phyloP scores from a whole-genome alignment of 106 monocot species.

The Chionographis japonica region DNA sequence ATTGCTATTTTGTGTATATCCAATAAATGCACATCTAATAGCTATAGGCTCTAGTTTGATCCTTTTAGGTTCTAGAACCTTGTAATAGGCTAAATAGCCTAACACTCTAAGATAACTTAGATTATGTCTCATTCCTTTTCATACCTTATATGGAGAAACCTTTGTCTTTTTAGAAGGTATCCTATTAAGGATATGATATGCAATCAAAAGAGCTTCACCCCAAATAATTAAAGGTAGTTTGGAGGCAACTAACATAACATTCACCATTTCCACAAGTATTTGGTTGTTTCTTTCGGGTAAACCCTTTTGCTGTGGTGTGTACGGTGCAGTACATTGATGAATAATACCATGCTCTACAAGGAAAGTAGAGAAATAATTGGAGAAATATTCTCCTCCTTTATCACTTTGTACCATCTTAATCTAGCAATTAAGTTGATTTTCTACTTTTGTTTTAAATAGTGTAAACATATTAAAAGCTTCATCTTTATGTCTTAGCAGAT shows the following conservation, averaged over 20 bases:
- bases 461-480: neutral
- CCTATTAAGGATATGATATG: neutral
- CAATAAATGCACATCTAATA: neutral
- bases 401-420: neutral
- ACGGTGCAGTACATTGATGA: constrained; percentile 1
- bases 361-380: neutral
- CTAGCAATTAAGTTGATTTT: neutral
- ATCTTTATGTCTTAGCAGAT: neutral
- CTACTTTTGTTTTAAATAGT: neutral
- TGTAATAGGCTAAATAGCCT: neutral
- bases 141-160: constrained; percentile 3
- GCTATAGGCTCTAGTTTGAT: neutral
- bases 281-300: neutral
- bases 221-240: neutral
- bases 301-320: neutral
- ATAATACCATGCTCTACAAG: constrained; percentile 4
- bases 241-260: neutral
- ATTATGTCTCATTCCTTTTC: constrained; percentile 1
- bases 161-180: neutral
- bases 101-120: neutral
- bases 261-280: neutral
- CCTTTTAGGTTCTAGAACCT: neutral
- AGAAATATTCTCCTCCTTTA: neutral
- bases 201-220: neutral
- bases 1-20: too few relatives aligned